phyloP scores from a whole-genome alignment of 768 basidiomycete genomes.

The Mycena rebaudengoi region DNA sequence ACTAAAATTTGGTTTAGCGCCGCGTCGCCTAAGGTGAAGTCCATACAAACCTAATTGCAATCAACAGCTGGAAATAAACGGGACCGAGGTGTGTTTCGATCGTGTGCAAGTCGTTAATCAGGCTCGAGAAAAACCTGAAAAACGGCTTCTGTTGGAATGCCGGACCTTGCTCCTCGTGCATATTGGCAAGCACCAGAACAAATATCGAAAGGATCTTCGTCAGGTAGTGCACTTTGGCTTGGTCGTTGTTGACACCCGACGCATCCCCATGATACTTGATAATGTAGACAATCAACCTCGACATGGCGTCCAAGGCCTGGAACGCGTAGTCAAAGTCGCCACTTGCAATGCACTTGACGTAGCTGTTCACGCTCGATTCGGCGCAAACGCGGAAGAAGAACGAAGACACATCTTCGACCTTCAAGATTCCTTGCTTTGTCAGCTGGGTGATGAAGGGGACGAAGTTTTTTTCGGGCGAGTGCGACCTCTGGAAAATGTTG shows the following conservation, averaged over 20 bases:
- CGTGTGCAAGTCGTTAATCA: conserved; percentile 89
- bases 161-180: conserved; percentile 92
- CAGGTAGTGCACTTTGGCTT: conserved; percentile 95
- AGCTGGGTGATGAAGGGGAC: conserved; percentile 97
- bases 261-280: conserved; percentile 99
- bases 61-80: conserved; percentile 89
- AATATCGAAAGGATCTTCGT: conserved; percentile 98
- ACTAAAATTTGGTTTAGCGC: conserved; percentile 50
- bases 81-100: conserved; percentile 87
- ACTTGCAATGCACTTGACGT: conserved; percentile 75
- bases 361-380: conserved; percentile 91
- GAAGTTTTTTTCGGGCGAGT: conserved; percentile 92
- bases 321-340: conserved; percentile 83
- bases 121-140: conserved; percentile 97
- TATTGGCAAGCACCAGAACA: conserved; percentile 92
- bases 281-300: conserved; percentile 94
- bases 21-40: not conserved
- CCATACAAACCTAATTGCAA: conserved; percentile 80
- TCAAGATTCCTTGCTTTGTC: conserved; percentile 95
- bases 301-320: conserved; percentile 95
- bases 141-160: conserved; percentile 97
- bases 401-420: conserved; percentile 94
- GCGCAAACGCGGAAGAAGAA: conserved; percentile 99
- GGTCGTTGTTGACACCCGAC: conserved; percentile 89
- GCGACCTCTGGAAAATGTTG: conserved; percentile 89